Percentiles rank a stretch among this genome's conserved stretches.
Conservation (phyloP, 2,329 filamentous ascomycete species). For the Pseudohalonectria lignicola region DNA sequence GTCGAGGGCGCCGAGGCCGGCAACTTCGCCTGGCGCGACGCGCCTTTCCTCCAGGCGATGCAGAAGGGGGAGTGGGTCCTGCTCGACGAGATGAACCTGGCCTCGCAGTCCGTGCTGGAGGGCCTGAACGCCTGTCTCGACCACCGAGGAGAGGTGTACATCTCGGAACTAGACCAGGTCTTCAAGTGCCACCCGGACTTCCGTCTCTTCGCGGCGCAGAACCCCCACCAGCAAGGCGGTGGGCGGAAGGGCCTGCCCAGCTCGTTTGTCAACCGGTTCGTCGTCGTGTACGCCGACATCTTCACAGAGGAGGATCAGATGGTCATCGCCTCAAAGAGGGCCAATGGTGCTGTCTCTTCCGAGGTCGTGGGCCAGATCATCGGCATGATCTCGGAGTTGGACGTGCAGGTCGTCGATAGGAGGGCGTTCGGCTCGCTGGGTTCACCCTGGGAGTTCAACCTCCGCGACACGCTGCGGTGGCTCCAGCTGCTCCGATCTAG, state of each 20-base stretch:
- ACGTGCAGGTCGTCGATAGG: slow-evolving; percentile 54
- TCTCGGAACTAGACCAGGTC: slow-evolving; percentile 88
- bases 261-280: slow-evolving; percentile 96
- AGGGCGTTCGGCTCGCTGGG: slow-evolving; percentile 50
- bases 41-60: slow-evolving; percentile 92
- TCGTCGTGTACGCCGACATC: slow-evolving; percentile 91
- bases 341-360: slow-evolving; percentile 44
- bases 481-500: slow-evolving; percentile 54
- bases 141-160: slow-evolving; percentile 89
- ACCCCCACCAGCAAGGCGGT: slow-evolving; percentile 93
- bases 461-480: slow-evolving; percentile 86
- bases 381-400: slow-evolving; percentile 68
- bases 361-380: slow-evolving; percentile 59
- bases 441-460: slow-evolving; percentile 91
- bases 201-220: slow-evolving; percentile 92
- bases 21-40: slow-evolving; percentile 90
- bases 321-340: slow-evolving; percentile 70
- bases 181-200: slow-evolving; percentile 86
- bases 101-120: slow-evolving; percentile 92
- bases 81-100: slow-evolving; percentile 96
- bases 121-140: slow-evolving; percentile 94
- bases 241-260: slow-evolving; percentile 88
- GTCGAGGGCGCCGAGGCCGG: slow-evolving; percentile 87
- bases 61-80: slow-evolving; percentile 94
- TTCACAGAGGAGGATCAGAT: slow-evolving; percentile 74